Percentiles rank a stretch among this genome's conserved stretches.
These are phyloP conservation scores for Samsoniella hepiali DNA, from an alignment of 2,329 filamentous ascomycete genomes.

Conservation along the genomic window DNA sequence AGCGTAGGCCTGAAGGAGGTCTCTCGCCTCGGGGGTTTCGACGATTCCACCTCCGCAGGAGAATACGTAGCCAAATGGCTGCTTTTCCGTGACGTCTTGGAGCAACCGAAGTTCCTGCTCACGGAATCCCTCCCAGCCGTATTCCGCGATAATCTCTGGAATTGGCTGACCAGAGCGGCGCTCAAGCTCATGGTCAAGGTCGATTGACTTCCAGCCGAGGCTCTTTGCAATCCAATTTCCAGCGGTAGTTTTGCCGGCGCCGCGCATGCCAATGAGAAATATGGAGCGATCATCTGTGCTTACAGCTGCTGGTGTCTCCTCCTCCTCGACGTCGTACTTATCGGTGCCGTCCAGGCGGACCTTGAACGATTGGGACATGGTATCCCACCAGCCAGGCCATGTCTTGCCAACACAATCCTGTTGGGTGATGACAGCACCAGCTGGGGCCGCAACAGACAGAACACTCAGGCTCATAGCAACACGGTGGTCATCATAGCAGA, in stretches of 20 bases:
- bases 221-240: conserved; percentile 79
- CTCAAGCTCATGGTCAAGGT: conserved; percentile 87
- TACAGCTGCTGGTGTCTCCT: conserved; percentile 15
- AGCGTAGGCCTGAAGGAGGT: conserved; percentile 70
- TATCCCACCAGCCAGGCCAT: conserved; percentile 99
- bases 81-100: conserved; percentile 68
- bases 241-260: conserved; percentile 92
- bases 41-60: conserved; percentile 94
- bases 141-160: conserved; percentile 73
- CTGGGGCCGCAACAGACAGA: conserved; percentile 67
- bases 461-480: conserved; percentile 99
- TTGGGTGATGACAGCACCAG: conserved; percentile 75
- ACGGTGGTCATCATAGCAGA: conserved; percentile 96
- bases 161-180: conserved; percentile 69
- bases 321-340: conserved; percentile 24
- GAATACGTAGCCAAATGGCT: conserved; percentile 74
- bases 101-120: conserved; percentile 73
- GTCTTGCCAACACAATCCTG: conserved; percentile 95
- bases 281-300: conserved; percentile 59
- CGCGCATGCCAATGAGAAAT: conserved; percentile 95
- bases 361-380: conserved; percentile 72
- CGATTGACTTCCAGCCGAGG: conserved; percentile 73
- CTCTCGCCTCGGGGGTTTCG: conserved; percentile 75
- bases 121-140: conserved; percentile 87
- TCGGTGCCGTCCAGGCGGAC: conserved; percentile 76